Evolutionary conservation across 805 yeast genomes (phyloP).

Genomic region (Kluyveromyces wickerhamii): DNA sequence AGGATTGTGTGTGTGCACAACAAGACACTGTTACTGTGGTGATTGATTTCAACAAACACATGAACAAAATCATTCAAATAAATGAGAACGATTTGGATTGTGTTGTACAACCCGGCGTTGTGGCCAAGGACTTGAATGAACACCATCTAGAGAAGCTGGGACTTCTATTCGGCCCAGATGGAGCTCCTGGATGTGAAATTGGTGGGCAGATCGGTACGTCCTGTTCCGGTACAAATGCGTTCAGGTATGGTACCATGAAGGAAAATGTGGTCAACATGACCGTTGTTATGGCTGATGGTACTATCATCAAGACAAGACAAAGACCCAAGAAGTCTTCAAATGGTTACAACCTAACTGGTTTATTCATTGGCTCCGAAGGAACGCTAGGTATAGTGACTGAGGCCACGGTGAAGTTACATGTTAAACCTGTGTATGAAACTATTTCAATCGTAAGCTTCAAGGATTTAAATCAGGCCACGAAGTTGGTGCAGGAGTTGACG

Average conservation of each 20-base stretch:
- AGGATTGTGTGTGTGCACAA: not conserved
- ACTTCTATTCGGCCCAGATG: constrained; percentile 75
- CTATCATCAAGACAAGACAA: constrained; percentile 63
- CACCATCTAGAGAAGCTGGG: constrained; percentile 22
- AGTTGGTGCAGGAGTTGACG: constrained; percentile 57
- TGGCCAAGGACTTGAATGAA: constrained; percentile 70
- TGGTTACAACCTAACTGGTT: constrained; percentile 70
- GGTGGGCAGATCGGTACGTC: constrained; percentile 81
- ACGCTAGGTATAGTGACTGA: constrained; percentile 68
- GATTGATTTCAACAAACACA: constrained; percentile 34
- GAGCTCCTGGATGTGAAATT: constrained; percentile 82
- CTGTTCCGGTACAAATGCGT: constrained; percentile 79
- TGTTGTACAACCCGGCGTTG: constrained; percentile 72
- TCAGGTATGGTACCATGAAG: constrained; percentile 78
- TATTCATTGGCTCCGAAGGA: constrained; percentile 80
- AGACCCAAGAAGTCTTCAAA: constrained; percentile 77
- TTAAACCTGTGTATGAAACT: constrained; percentile 48
- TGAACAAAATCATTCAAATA: constrained; percentile 50
- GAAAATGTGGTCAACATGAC: constrained; percentile 69
- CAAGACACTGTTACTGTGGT: constrained; percentile 37
- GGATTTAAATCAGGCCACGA: constrained; percentile 57
- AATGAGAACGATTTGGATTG: constrained; percentile 65
- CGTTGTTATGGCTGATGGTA: constrained; percentile 80
- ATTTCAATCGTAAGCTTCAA: constrained; percentile 75
- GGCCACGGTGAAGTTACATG: constrained; percentile 56